These are phyloP conservation scores for Phoma sp. DNA, from an alignment of 2,329 filamentous ascomycete species.

Conservation along the genomic window DNA sequence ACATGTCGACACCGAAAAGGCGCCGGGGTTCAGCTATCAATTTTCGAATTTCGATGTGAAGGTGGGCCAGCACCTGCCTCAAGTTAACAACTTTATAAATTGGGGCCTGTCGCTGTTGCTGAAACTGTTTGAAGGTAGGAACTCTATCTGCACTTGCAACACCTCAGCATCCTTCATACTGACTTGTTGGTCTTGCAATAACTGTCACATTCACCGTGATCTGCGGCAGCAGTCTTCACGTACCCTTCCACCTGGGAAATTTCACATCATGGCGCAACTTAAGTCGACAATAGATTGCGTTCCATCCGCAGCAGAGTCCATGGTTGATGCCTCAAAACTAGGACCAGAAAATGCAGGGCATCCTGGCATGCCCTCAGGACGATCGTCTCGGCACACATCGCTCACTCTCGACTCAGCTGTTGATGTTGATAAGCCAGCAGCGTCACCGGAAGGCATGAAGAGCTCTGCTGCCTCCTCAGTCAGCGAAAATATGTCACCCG, in stretches of 20 bases:
- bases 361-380: slow-evolving; percentile 1
- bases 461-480: not conserved
- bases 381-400: slow-evolving; percentile 14
- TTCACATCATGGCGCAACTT: slow-evolving; percentile 1
- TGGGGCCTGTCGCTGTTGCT: not conserved
- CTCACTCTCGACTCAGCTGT: slow-evolving; percentile 11
- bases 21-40: slow-evolving; percentile 1
- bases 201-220: not conserved
- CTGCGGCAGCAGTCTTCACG: not conserved
- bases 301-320: not conserved
- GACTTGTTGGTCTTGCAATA: not conserved
- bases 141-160: slow-evolving; percentile 2
- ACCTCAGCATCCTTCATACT: not conserved
- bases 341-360: not conserved
- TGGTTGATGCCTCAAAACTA: not conserved
- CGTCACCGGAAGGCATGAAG: not conserved
- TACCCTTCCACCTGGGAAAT: too few relatives aligned
- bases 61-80: slow-evolving; percentile 9
- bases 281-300: slow-evolving; percentile 5
- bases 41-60: not conserved
- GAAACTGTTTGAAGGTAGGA: not conserved
- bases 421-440: not conserved
- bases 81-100: slow-evolving; percentile 3
- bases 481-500: not conserved
- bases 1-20: not conserved